phyloP scores from a whole-genome alignment of 1,284 basidiomycete genomes.

The Lentinula novae-zelandiae region DNA sequence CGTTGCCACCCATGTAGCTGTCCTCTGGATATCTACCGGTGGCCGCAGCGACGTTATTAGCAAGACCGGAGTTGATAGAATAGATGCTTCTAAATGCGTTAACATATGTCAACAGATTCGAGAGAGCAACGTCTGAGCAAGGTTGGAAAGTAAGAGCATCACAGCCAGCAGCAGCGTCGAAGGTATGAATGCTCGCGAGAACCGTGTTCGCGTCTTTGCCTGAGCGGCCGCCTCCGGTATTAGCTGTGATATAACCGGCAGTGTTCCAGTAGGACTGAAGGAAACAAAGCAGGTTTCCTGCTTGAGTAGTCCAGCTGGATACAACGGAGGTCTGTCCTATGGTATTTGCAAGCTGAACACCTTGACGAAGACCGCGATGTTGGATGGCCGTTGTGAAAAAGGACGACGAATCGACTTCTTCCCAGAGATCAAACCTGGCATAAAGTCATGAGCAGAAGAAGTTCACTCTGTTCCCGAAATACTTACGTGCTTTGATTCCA shows the following conservation, averaged over 20 bases:
- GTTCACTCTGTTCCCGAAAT: neutral
- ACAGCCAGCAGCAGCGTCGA: slow-evolving; percentile 49
- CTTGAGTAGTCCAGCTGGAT: slow-evolving; percentile 41
- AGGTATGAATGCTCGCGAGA: slow-evolving; percentile 58
- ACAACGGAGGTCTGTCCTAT: slow-evolving; percentile 39
- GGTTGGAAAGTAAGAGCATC: slow-evolving; percentile 56
- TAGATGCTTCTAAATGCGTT: slow-evolving; percentile 52
- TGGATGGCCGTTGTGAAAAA: slow-evolving; percentile 63
- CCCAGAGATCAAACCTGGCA: slow-evolving; percentile 60
- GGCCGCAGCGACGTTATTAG: slow-evolving; percentile 39
- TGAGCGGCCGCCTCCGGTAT: slow-evolving; percentile 53
- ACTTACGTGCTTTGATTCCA: slow-evolving; percentile 52
- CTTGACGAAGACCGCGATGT: slow-evolving; percentile 53
- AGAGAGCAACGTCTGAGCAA: slow-evolving; percentile 55
- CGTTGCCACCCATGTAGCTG: slow-evolving; percentile 49
- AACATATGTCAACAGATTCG: slow-evolving; percentile 48
- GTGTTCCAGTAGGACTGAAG: slow-evolving; percentile 58
- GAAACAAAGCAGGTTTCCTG: slow-evolving; percentile 53
- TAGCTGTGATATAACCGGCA: slow-evolving; percentile 49
- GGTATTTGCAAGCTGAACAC: slow-evolving; percentile 43
- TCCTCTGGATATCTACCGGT: slow-evolving; percentile 59
- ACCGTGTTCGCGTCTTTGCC: slow-evolving; percentile 62
- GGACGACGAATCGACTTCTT: slow-evolving; percentile 55
- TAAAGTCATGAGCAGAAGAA: neutral
- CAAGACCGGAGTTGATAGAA: slow-evolving; percentile 41